Conservation (phyloP, 2,329 filamentous ascomycete species). For the Hypomyces perniciosus region DNA sequence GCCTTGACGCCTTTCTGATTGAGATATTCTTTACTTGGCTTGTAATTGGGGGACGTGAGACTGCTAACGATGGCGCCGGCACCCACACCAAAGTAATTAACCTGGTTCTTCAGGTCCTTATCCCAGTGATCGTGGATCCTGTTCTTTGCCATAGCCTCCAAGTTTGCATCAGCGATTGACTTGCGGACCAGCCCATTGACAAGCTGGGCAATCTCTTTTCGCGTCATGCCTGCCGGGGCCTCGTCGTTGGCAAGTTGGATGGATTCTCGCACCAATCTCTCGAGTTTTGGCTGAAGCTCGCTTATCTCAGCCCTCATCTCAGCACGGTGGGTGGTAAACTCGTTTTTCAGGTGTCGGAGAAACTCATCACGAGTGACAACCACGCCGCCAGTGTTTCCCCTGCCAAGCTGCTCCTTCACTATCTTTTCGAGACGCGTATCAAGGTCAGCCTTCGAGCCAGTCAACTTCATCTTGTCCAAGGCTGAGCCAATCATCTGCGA, state of each 20-base stretch:
- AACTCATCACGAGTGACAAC: conserved; percentile 46
- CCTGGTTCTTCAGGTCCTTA: conserved; percentile 41
- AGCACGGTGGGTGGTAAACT: conserved; percentile 32
- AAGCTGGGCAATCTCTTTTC: conserved; percentile 35
- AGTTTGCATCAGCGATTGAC: conserved; percentile 38
- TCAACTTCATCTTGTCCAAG: conserved; percentile 29
- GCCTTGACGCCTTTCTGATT: conserved; percentile 17
- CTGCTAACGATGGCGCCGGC: conserved; percentile 60
- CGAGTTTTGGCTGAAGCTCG: conserved; percentile 30
- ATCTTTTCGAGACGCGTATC: conserved; percentile 30
- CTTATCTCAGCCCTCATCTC: conserved; percentile 37
- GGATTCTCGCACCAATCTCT: conserved; percentile 27
- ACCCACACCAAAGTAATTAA: conserved; percentile 69
- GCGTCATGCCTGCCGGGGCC: conserved; percentile 29
- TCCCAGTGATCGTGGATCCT: conserved; percentile 41
- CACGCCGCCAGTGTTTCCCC: conserved; percentile 26
- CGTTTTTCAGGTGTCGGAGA: conserved; percentile 34
- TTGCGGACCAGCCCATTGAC: conserved; percentile 38
- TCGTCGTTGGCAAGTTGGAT: conserved; percentile 23
- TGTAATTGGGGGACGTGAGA: conserved; percentile 55
- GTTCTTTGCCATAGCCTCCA: conserved; percentile 42
- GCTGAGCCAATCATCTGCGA: conserved; percentile 25
- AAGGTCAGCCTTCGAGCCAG: conserved; percentile 29
- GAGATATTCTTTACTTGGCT: conserved; percentile 21
- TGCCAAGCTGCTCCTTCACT: conserved; percentile 31